Evolutionary conservation across 106 monocot species (phyloP), one percentile per base, ranked within the genome.

Genomic region (Acanthochlamys bracteata): DNA sequence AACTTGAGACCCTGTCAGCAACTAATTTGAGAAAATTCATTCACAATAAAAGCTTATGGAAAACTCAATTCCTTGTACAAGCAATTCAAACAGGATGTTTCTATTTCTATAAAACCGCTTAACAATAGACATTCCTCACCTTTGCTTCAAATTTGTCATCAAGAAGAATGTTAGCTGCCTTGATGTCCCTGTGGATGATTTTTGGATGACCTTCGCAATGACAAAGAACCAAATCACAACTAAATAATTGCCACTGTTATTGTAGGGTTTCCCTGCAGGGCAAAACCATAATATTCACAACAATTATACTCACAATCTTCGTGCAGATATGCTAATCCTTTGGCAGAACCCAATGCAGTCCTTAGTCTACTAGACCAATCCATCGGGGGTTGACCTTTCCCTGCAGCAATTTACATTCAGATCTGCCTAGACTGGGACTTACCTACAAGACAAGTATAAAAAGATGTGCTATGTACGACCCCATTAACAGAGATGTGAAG

Each of bases 101-200:
- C 33, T 49, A 49, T 4, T 49, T 14, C 17, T 49, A n/a, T n/a
- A 14, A 49, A 49, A 49, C 17, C 9, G 10, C 49, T 49, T 10
- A 4, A 17, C 49, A 49, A 49, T 9, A 49, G 17, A 10, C 17
- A n/a, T 14, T 14, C 49, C 45, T 7, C 71, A 94, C 93, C 89
- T 89, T 94, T 55, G 93, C 81, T 66, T 89, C 89, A 77, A 89
- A 94, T 42, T 77, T 86, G 51, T 67, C 73, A 67, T 94, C 93
- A 60, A 94, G 76, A 72, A 94, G 93, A 68, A 94, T 94, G 63
- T 94, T 94, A 10, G 86, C 76, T 24, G 93, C 71, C 62, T 94
- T 94, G 52, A 94, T 83, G 59, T 94, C 93, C 57, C 93, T 78
- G 60, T 94, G 93, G 67, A 94, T 86, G 20, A 94, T 89, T 66